These are phyloP conservation scores for Monosiga brevicollis DNA, from an alignment of 78 protist genomes.

Conservation along the genomic window DNA sequence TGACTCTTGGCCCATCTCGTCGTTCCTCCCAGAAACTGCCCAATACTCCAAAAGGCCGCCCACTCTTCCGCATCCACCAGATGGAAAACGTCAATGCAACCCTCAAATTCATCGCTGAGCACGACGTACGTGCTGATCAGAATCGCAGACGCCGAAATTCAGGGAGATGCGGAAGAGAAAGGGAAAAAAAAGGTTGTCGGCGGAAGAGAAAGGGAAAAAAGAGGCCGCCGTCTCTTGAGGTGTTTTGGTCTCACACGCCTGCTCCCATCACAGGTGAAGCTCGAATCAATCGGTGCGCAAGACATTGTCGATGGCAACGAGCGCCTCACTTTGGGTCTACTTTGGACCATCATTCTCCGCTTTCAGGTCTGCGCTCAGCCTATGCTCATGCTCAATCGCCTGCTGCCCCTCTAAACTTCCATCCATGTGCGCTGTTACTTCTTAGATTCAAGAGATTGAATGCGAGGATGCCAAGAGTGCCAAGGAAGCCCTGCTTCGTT, in stretches of 20 bases:
- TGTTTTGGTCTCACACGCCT: constrained; percentile 7
- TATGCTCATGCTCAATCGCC: neutral
- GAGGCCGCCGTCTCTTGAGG: constrained; percentile 21
- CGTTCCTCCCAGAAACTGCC: neutral
- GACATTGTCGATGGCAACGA: constrained; percentile 27
- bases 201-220: constrained; percentile 84
- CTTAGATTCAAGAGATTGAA: neutral
- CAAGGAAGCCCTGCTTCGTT: constrained; percentile 63
- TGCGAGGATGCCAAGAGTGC: constrained; percentile 6
- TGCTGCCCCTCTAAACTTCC: neutral
- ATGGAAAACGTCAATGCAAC: constrained; percentile 92
- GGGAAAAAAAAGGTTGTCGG: constrained; percentile 87
- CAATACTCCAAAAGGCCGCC: constrained; percentile 48
- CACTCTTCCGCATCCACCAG: constrained; percentile 56
- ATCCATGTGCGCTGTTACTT: too few species aligned
- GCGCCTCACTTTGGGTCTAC: constrained; percentile 28
- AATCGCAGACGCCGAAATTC: too few species aligned
- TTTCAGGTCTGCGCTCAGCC: neutral
- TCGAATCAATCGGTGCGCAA: constrained; percentile 18
- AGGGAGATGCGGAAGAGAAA: constrained; percentile 73
- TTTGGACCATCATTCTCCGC: constrained; percentile 33
- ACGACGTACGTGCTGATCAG: too few species aligned
- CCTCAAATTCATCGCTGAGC: constrained; percentile 89
- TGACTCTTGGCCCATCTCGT: too few species aligned
- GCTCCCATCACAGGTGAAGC: constrained; percentile 19